Conservation (phyloP, 768 basidiomycete species). For the Scleroderma citrinum region DNA sequence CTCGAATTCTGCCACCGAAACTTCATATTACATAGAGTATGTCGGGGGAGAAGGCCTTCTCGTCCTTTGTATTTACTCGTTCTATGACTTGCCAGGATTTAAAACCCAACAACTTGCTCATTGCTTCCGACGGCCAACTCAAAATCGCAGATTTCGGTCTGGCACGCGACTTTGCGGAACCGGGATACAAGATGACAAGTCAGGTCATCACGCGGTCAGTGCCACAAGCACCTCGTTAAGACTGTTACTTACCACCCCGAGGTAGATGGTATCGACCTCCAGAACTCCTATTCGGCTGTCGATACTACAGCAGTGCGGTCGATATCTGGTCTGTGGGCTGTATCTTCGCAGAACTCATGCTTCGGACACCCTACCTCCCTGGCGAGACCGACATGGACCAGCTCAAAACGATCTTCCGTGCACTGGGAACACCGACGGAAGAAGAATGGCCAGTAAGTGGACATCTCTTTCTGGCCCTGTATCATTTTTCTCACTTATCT, state of each 20-base stretch:
- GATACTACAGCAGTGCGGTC: conserved; percentile 87
- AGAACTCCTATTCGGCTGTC: conserved; percentile 85
- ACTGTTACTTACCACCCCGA: conserved; percentile 1
- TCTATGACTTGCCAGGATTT: conserved; percentile 61
- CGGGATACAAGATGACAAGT: conserved; percentile 93
- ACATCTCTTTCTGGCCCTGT: too few relatives aligned
- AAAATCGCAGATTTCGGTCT: conserved; percentile 99
- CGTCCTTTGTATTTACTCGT: not conserved
- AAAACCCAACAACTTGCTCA: conserved; percentile 97
- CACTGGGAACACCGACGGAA: conserved; percentile 93
- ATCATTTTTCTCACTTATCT: too few relatives aligned
- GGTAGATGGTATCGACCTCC: conserved; percentile 96
- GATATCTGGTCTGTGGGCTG: conserved; percentile 98
- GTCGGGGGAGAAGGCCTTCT: conserved; percentile 12
- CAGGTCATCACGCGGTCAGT: conserved; percentile 94
- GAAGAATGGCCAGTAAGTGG: conserved; percentile 89
- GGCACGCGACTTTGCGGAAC: conserved; percentile 93
- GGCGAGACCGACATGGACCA: conserved; percentile 98
- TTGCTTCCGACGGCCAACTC: conserved; percentile 83
- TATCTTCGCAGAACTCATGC: conserved; percentile 96
- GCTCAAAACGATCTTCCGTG: conserved; percentile 88
- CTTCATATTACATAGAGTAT: conserved; percentile 87
- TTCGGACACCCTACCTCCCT: conserved; percentile 91
- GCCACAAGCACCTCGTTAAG: conserved; percentile 1
- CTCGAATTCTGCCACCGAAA: conserved; percentile 98